phyloP scores from a whole-genome alignment of 2,329 filamentous ascomycete species.

The Elsinoe batatas region DNA sequence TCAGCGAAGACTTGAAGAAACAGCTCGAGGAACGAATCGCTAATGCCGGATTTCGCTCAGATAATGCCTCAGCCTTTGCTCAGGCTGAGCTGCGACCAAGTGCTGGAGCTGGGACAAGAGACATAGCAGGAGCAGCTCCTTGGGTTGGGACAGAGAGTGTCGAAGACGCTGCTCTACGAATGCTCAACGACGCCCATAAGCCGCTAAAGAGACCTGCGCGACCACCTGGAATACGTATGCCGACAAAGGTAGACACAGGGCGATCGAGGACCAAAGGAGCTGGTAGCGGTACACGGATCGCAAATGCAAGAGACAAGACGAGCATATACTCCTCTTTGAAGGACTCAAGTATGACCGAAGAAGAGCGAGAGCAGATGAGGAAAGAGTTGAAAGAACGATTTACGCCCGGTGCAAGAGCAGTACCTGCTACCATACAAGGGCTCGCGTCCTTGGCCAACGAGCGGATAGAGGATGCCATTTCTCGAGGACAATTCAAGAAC shows the following conservation, averaged over 20 bases:
- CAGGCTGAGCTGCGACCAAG: slow-evolving; percentile 45
- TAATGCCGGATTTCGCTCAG: slow-evolving; percentile 43
- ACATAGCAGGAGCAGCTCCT: slow-evolving; percentile 55
- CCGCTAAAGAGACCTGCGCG: slow-evolving; percentile 37
- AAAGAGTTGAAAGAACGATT: slow-evolving; percentile 75
- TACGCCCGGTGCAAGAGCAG: slow-evolving; percentile 56
- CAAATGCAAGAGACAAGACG: slow-evolving; percentile 49
- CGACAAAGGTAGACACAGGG: slow-evolving; percentile 37
- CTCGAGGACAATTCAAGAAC: slow-evolving; percentile 78
- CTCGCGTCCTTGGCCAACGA: slow-evolving; percentile 80
- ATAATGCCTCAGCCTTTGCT: slow-evolving; percentile 45
- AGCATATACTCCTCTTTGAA: slow-evolving; percentile 46
- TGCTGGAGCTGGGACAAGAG: slow-evolving; percentile 58
- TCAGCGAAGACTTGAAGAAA: slow-evolving; percentile 51
- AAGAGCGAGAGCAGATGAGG: slow-evolving; percentile 62
- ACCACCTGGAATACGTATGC: slow-evolving; percentile 29
- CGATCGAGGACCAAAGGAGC: slow-evolving; percentile 24
- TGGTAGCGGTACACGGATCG: slow-evolving; percentile 42
- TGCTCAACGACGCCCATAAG: slow-evolving; percentile 57
- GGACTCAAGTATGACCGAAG: slow-evolving; percentile 50
- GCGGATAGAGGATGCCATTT: slow-evolving; percentile 86
- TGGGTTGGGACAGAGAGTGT: slow-evolving; percentile 73
- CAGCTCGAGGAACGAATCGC: slow-evolving; percentile 51
- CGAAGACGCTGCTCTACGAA: slow-evolving; percentile 69
- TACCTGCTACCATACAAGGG: slow-evolving; percentile 69